phyloP scores from a whole-genome alignment of 441 rosid genomes.

The Eutrema salsugineum region DNA sequence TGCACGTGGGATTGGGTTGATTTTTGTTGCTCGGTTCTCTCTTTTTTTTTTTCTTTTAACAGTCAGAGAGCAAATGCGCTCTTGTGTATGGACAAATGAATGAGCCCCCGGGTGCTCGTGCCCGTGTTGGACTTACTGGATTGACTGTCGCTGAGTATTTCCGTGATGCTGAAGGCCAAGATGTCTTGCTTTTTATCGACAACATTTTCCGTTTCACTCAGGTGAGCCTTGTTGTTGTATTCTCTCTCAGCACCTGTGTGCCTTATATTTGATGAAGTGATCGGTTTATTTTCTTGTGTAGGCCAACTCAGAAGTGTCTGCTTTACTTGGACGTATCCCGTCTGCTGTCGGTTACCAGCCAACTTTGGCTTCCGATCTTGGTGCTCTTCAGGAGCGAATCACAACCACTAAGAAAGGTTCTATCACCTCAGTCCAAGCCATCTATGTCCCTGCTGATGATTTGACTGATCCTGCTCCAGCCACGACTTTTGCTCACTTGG shows the following conservation, averaged over 20 bases:
- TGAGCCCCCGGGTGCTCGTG: constrained; percentile 73
- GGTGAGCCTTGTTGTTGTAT: constrained; percentile 31
- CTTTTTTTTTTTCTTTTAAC: background rate
- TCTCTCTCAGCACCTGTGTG: background rate
- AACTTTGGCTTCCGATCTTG: constrained; percentile 97
- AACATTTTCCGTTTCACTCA: constrained; percentile 99
- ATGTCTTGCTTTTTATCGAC: constrained; percentile 96
- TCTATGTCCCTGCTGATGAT: constrained; percentile 97
- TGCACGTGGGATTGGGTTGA: background rate
- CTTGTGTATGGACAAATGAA: constrained; percentile 98
- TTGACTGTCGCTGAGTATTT: too few species aligned
- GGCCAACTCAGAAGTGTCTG: constrained; percentile 99
- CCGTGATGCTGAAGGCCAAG: constrained; percentile 74
- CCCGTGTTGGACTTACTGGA: too few species aligned
- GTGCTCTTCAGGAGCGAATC: constrained; percentile 97
- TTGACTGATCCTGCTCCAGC: constrained; percentile 99
- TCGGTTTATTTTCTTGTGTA: constrained; percentile 34
- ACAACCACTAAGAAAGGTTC: constrained; percentile 98
- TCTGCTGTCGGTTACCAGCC: constrained; percentile 99
- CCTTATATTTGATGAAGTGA: background rate
- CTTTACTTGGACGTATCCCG: constrained; percentile 97
- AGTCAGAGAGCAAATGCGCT: constrained; percentile 94
- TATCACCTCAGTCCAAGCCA: constrained; percentile 94
- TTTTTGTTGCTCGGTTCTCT: background rate
- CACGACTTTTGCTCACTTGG: constrained; percentile 96